Conservation (phyloP, 805 yeast species). For the Yamadazyma kitorensis region DNA sequence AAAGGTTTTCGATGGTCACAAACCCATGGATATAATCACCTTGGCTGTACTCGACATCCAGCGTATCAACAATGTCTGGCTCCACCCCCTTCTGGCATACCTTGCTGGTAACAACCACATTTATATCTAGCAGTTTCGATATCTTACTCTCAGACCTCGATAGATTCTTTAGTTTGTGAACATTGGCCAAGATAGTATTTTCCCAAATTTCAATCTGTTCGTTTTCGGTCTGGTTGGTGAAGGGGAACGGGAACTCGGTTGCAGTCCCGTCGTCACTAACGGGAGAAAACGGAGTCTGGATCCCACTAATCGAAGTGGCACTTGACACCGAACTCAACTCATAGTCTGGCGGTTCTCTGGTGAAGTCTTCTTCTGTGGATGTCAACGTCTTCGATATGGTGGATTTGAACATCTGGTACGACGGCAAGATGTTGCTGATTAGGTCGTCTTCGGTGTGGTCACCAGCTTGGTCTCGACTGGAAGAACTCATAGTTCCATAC, state of each 20-base stretch:
- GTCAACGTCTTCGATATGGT: conserved; percentile 37
- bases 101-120: conserved; percentile 33
- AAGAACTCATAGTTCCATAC: too few relatives aligned
- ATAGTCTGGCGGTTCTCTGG: conserved; percentile 40
- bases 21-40: conserved; percentile 45
- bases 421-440: conserved; percentile 37
- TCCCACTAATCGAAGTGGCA: conserved; percentile 12
- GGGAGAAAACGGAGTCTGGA: conserved; percentile 16
- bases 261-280: conserved; percentile 1
- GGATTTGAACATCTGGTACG: conserved; percentile 44
- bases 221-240: conserved; percentile 4
- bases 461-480: too few relatives aligned
- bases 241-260: conserved; percentile 18
- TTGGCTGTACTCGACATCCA: conserved; percentile 31
- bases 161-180: conserved; percentile 36
- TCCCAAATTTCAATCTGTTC: conserved; percentile 28
- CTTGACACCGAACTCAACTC: conserved; percentile 23
- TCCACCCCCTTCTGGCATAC: conserved; percentile 39
- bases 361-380: conserved; percentile 37
- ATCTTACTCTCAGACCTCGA: conserved; percentile 25
- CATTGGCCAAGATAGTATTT: conserved; percentile 41
- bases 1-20: conserved; percentile 34
- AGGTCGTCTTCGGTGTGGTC: conserved; percentile 26
- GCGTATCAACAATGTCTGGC: conserved; percentile 34
- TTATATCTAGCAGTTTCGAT: conserved; percentile 28